Base-by-base conservation (phyloP, 78 protist genomes). In the Chrysochromulina tobinii region DNA sequence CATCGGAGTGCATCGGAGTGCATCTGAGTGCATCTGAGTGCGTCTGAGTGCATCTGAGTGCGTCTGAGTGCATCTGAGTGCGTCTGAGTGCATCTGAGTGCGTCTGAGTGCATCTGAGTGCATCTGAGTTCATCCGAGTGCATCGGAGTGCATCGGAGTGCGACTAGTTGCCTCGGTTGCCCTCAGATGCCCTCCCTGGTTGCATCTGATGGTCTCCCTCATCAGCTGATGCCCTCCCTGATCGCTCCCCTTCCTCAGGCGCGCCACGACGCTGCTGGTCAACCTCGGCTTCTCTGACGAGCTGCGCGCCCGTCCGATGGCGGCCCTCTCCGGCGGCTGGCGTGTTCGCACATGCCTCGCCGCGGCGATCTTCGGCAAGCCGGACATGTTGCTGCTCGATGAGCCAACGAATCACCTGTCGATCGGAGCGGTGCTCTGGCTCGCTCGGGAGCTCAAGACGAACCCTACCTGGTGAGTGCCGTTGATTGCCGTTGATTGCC, bases 331-430 rank as follows among this genome's bases (percentile, higher is more conserved):
- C 20, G 91, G 91, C 77, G 59, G 91, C 20, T 88, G 91, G 91
- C 79, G 91, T 1, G 91, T 88, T 93, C 90, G 98, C 54, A 61
- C 96, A 2, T 95, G 99, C 4, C 67, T 61, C 18, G 99, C 99
- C 0, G 94, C 97, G 9, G 99, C 99, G 18, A 93, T 97, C 50
- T 97, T 97, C 58, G 83, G 94, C 57, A 84, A 90, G 92, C 99
- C 99, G 4, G 98, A 97, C 75, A 75, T 98, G 61, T 94, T 98
- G 9, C 86, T 98, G 72, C 95, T 98, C 25, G 99, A 98, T 83
- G 99, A 97, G 91, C 67, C 67, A 4, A 61, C 67, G 61, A 38
- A 38, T 38, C 38, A 38, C 38, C 38, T 38, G 38, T 38, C 38
- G 38, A 38, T 38, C 38, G 38, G 38, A 38, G 38, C 38, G 38